Conservation (phyloP, 164 flowering plant species). For the Paratinospora sagittata region DNA sequence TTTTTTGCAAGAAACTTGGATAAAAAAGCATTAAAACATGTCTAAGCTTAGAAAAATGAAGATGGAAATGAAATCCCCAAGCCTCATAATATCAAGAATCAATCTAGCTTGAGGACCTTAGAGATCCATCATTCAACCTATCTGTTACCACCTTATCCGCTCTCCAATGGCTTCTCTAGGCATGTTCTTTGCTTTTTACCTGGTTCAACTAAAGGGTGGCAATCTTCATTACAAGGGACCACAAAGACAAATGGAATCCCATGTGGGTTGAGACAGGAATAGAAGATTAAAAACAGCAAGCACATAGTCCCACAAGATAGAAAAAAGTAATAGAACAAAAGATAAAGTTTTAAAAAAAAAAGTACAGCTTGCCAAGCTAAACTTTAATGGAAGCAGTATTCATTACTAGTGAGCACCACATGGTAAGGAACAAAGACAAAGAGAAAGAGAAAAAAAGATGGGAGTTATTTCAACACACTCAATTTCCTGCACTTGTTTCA, state of each 20-base stretch:
- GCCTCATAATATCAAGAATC: not conserved
- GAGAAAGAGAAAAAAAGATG: no score
- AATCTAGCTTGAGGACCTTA: no score
- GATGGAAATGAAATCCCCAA: no score
- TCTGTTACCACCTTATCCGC: not conserved
- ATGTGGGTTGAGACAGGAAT: not conserved
- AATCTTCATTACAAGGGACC: not conserved
- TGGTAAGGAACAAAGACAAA: not conserved
- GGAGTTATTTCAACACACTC: not conserved
- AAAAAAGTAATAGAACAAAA: not conserved
- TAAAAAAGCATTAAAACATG: not conserved
- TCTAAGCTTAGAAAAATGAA: no score
- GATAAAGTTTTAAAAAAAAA: not conserved
- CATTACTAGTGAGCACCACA: not conserved
- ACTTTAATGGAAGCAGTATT: not conserved
- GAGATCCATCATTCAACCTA: not conserved
- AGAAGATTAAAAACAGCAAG: not conserved
- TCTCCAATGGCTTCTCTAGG: no score
- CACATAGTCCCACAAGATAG: not conserved
- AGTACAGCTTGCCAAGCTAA: not conserved
- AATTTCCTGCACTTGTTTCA: slow-evolving; percentile 5
- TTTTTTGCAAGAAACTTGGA: no score
- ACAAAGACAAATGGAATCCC: not conserved
- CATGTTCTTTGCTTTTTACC: not conserved
- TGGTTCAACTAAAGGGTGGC: not conserved